A percentile compares a stretch with the other conserved stretches of the same genome.
These are phyloP conservation scores for Rachicladosporium sp. DNA, from an alignment of 2,329 filamentous ascomycete species.

Conservation along the genomic window DNA sequence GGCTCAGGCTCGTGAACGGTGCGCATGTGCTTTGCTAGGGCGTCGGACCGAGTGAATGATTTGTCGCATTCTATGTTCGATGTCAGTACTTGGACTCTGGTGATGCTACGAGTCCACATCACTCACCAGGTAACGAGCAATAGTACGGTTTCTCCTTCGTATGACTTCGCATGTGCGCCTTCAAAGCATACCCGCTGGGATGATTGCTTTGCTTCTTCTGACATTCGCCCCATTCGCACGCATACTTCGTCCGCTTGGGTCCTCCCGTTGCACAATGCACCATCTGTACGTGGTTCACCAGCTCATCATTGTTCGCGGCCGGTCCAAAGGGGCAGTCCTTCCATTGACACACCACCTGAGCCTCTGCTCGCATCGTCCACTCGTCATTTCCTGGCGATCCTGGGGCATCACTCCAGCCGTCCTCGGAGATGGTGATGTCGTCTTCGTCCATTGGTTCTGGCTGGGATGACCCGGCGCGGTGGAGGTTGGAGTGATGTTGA, in stretches of 20 bases:
- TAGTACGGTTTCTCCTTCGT: conserved; percentile 98
- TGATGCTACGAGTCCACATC: no score
- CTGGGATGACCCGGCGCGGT: conserved; percentile 25
- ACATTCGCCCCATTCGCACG: conserved; percentile 95
- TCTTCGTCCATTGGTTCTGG: conserved; percentile 39
- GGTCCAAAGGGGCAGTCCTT: conserved; percentile 38
- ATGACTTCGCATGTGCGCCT: conserved; percentile 95
- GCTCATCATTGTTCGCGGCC: conserved; percentile 38
- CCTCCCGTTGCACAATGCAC: conserved; percentile 64
- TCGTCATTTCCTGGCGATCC: conserved; percentile 37
- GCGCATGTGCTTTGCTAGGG: conserved; percentile 94
- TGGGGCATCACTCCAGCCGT: conserved; percentile 69
- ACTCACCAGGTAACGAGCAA: conserved; percentile 77
- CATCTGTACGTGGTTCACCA: conserved; percentile 53
- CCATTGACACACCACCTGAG: conserved; percentile 37
- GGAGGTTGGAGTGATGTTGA: conserved; percentile 9
- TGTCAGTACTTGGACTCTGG: no score
- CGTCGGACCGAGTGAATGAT: conserved; percentile 90
- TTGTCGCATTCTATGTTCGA: conserved; percentile 71
- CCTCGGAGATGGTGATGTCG: conserved; percentile 55
- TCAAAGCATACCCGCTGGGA: conserved; percentile 87
- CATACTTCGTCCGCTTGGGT: conserved; percentile 86
- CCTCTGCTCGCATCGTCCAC: conserved; percentile 30
- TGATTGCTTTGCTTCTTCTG: conserved; percentile 78
- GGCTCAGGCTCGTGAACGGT: conserved; percentile 97